phyloP scores from a whole-genome alignment of 1,284 basidiomycete species.

The Pseudozyma pruni region DNA sequence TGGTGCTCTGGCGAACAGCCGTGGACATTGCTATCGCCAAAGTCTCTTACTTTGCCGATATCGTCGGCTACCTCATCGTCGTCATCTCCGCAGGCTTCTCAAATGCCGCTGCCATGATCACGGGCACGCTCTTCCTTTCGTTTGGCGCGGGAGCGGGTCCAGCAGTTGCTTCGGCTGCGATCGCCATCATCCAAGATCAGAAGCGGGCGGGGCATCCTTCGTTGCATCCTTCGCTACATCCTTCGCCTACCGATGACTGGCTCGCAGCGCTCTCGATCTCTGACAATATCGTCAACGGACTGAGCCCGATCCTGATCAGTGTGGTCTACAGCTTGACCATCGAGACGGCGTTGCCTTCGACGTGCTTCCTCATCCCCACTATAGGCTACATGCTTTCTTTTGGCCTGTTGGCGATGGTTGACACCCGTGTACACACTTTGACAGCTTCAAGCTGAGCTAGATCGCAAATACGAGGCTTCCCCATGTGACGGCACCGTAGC shows the following conservation, averaged over 20 bases:
- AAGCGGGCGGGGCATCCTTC: constrained; percentile 25
- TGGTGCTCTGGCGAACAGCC: constrained; percentile 30
- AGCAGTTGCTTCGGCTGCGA: constrained; percentile 40
- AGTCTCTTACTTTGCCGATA: constrained; percentile 39
- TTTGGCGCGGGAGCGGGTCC: constrained; percentile 44
- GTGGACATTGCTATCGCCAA: constrained; percentile 37
- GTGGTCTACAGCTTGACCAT: constrained; percentile 48
- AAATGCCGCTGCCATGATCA: constrained; percentile 31
- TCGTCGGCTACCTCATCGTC: constrained; percentile 40
- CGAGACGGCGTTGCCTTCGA: constrained; percentile 32
- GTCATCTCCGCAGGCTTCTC: constrained; percentile 39
- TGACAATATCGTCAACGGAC: constrained; percentile 42
- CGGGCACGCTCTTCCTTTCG: constrained; percentile 35
- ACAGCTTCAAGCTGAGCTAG: not conserved
- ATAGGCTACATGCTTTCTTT: constrained; percentile 32
- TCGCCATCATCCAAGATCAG: constrained; percentile 43
- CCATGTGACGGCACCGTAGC: no score
- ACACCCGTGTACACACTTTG: not conserved
- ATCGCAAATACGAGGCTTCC: no score
- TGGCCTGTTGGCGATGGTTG: constrained; percentile 25
- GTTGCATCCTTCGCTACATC: constrained; percentile 23
- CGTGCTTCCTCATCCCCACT: constrained; percentile 42
- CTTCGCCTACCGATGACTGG: constrained; percentile 44
- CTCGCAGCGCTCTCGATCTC: constrained; percentile 37
- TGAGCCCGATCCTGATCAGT: constrained; percentile 37